phyloP scores from a whole-genome alignment of 495 filamentous ascomycete genomes.

The Hyaloscypha bicolor region DNA sequence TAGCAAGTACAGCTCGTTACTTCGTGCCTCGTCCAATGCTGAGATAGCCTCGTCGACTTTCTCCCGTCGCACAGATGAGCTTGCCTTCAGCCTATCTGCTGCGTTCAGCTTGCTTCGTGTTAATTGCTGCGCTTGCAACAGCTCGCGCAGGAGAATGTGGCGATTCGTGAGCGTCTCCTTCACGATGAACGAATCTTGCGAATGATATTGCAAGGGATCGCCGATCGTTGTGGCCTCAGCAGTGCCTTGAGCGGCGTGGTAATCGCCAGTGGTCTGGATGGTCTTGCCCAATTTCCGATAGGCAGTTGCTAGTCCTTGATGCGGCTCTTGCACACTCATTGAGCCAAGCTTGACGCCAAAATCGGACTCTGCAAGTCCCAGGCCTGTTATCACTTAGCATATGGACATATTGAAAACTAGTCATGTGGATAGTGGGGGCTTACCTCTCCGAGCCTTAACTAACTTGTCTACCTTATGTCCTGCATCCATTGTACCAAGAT shows the following conservation, averaged over 20 bases:
- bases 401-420: background rate
- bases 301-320: constrained; percentile 82
- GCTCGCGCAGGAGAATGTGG: constrained; percentile 95
- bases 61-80: constrained; percentile 79
- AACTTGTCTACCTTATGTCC: constrained; percentile 94
- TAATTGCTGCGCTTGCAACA: constrained; percentile 81
- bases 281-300: constrained; percentile 95
- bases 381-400: constrained; percentile 52
- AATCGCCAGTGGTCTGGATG: constrained; percentile 91
- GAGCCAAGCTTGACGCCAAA: constrained; percentile 85
- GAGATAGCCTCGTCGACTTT: constrained; percentile 96
- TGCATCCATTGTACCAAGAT: constrained; percentile 91
- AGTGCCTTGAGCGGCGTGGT: constrained; percentile 95
- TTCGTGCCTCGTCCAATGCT: constrained; percentile 82
- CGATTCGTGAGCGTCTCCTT: constrained; percentile 99
- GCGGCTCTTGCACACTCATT: constrained; percentile 87
- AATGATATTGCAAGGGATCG: constrained; percentile 94
- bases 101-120: constrained; percentile 79
- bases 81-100: constrained; percentile 84
- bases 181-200: constrained; percentile 94
- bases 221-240: constrained; percentile 94
- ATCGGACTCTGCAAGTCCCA: constrained; percentile 91
- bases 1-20: constrained; percentile 73
- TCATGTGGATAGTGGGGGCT: constrained; percentile 23
- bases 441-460: constrained; percentile 91